phyloP scores from a whole-genome alignment of 192 early-diverging fungal genomes.

The Coemansia sp. region DNA sequence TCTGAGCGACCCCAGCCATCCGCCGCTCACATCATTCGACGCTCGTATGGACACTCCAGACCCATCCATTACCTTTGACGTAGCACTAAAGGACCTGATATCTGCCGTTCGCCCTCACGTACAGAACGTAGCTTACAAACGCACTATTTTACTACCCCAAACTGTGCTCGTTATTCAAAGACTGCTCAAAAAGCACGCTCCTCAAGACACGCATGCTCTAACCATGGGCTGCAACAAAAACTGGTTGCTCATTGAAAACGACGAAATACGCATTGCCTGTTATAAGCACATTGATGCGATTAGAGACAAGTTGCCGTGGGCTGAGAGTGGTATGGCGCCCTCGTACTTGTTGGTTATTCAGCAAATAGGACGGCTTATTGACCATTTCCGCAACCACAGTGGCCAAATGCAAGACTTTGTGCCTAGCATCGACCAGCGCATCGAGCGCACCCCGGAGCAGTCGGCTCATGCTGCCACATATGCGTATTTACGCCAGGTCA shows the following conservation, averaged over 20 bases:
- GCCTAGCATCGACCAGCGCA: not conserved
- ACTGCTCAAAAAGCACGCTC: too few species aligned
- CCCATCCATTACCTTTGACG: not conserved
- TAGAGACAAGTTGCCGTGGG: not conserved
- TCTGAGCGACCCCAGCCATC: not conserved
- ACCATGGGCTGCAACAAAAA: not conserved
- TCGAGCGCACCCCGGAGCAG: not conserved
- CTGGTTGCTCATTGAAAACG: not conserved
- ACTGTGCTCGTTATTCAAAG: too few species aligned
- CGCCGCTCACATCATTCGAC: not conserved
- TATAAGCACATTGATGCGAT: not conserved
- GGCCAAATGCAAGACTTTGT: not conserved
- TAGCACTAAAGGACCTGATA: not conserved
- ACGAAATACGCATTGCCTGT: not conserved
- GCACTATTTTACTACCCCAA: too few species aligned
- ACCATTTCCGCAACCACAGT: not conserved
- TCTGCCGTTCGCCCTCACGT: too few species aligned
- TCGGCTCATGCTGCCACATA: not conserved
- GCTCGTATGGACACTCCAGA: not conserved
- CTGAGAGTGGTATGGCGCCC: not conserved
- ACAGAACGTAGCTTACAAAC: too few species aligned
- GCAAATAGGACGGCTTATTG: not conserved
- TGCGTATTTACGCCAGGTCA: not conserved
- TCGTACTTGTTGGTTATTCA: not conserved
- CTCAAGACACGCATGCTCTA: not conserved